phyloP scores from a whole-genome alignment of 345 rosid genomes.

The Gynandropsis gynandra region DNA sequence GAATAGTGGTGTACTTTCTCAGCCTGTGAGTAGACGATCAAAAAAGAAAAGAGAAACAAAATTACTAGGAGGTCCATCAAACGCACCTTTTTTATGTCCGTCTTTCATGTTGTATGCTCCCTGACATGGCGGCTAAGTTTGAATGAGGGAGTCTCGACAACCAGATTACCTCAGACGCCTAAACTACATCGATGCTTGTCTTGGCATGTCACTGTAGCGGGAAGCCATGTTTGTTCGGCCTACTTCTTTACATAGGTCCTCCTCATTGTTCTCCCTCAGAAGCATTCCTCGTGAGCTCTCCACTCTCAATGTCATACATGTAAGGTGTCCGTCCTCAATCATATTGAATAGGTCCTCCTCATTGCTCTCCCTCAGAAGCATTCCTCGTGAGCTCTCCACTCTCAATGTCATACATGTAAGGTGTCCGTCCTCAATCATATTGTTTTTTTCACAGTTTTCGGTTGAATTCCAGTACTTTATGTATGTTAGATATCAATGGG shows the following conservation, averaged over 20 bases:
- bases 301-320: conserved; percentile 22
- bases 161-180: too few species aligned
- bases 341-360: conserved; percentile 21
- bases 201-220: conserved; percentile 2
- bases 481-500: neutral
- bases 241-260: conserved; percentile 25
- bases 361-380: conserved; percentile 21
- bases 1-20: too few species aligned
- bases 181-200: conserved; percentile 2
- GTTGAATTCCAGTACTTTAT: conserved; percentile 9
- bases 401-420: conserved; percentile 26
- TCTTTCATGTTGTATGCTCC: too few species aligned
- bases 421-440: neutral
- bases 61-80: too few species aligned
- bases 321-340: conserved; percentile 10
- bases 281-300: conserved; percentile 28
- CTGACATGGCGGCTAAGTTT: too few species aligned
- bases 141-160: too few species aligned
- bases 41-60: too few species aligned
- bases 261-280: conserved; percentile 26
- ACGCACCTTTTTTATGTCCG: too few species aligned
- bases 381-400: conserved; percentile 29
- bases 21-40: too few species aligned
- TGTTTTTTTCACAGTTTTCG: neutral
- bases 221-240: conserved; percentile 31